A percentile compares a stretch with the other conserved stretches of the same genome.
Conservation (phyloP, 225 moss, liverwort and hornwort species). For the Pleurozium schreberi region DNA sequence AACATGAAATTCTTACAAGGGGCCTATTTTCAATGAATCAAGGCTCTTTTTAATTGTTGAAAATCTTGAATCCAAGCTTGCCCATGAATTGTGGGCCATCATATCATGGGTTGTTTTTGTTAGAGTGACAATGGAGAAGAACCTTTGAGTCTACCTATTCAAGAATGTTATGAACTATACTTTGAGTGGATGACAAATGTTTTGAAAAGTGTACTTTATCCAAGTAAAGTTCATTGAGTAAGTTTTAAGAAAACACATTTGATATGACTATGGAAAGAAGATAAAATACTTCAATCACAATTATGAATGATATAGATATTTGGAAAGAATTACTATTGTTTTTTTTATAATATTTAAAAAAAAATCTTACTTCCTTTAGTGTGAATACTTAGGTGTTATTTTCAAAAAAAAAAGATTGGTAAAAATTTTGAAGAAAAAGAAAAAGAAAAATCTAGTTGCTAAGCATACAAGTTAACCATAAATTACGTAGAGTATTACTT, state of each 20-base stretch:
- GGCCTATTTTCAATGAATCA: accelerated
- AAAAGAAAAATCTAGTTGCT: neutral
- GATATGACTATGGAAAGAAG: neutral
- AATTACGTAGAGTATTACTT: too few species aligned
- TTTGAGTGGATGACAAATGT: accelerated
- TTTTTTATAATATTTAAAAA: neutral
- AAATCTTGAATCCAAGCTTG: neutral
- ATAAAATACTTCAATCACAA: neutral
- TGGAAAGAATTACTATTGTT: neutral
- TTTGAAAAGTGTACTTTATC: accelerated
- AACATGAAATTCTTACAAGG: accelerated
- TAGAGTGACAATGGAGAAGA: accelerated
- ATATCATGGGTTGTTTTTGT: neutral
- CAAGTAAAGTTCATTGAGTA: neutral
- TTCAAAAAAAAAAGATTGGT: too few species aligned
- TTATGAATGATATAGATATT: neutral
- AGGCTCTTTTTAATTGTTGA: neutral
- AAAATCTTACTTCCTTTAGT: neutral
- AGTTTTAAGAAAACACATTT: accelerated
- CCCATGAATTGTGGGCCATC: accelerated
- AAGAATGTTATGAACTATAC: neutral
- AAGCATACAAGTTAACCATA: neutral
- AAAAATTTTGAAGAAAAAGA: neutral
- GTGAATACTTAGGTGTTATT: accelerated
- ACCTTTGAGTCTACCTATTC: neutral